Evolutionary conservation across 1,284 basidiomycete genomes (phyloP).

Genomic region (Flammula alnicola): DNA sequence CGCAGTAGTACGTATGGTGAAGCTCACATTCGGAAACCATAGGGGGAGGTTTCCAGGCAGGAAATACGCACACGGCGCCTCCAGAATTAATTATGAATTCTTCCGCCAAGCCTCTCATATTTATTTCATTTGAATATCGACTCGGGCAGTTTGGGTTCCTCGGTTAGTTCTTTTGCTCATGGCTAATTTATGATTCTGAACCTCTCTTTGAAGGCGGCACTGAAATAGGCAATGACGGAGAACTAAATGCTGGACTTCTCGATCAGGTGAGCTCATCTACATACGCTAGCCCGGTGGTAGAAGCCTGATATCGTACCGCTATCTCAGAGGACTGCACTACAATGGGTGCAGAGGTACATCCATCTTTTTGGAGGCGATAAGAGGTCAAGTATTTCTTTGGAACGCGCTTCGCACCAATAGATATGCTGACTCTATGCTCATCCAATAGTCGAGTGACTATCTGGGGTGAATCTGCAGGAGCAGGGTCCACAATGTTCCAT

Average conservation of each 20-base stretch:
- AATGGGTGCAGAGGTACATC: conserved; percentile 42
- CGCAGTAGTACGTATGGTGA: no score
- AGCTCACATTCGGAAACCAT: no score
- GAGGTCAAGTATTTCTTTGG: conserved; percentile 20
- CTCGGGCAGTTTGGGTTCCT: conserved; percentile 47
- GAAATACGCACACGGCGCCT: conserved; percentile 34
- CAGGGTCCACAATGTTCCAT: conserved; percentile 44
- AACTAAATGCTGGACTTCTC: conserved; percentile 40
- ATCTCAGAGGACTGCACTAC: conserved; percentile 38
- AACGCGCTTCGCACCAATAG: neutral
- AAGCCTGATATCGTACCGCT: neutral
- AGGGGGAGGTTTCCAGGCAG: conserved; percentile 45
- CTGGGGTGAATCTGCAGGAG: conserved; percentile 45
- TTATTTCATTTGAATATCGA: conserved; percentile 46
- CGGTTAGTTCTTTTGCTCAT: conserved; percentile 27
- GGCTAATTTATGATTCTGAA: neutral
- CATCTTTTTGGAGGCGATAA: conserved; percentile 39
- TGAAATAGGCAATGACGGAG: conserved; percentile 32
- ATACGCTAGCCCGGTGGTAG: neutral
- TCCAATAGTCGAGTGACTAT: conserved; percentile 37
- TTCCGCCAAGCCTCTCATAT: conserved; percentile 39
- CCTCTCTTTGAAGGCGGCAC: conserved; percentile 33
- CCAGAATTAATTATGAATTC: conserved; percentile 34
- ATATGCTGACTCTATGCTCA: neutral
- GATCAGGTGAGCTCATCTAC: conserved; percentile 36